These are phyloP conservation scores for Hemileia vastatrix DNA, from an alignment of 1,284 basidiomycete species.

Conservation along the genomic window DNA sequence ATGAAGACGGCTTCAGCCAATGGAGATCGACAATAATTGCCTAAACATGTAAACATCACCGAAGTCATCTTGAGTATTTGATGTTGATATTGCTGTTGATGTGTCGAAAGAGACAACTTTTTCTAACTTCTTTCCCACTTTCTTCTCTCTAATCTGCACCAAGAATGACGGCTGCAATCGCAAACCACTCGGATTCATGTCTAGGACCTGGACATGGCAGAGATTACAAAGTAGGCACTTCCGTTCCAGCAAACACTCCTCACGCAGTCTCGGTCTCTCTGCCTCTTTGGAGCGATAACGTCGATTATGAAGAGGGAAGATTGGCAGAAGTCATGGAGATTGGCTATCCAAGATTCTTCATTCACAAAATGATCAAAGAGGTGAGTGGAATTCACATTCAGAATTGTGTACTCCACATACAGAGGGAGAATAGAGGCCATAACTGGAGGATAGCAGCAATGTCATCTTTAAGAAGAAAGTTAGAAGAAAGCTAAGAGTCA, in stretches of 20 bases:
- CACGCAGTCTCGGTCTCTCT: conserved; percentile 96
- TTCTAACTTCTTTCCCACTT: too few species aligned
- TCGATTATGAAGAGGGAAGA: conserved; percentile 87
- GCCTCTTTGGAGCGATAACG: conserved; percentile 84
- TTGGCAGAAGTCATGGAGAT: conserved; percentile 73
- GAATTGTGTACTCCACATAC: neutral
- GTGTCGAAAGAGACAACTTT: too few species aligned
- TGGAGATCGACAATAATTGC: too few species aligned
- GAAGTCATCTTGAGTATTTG: too few species aligned
- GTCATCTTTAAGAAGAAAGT: too few species aligned
- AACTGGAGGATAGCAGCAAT: neutral
- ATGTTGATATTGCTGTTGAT: too few species aligned
- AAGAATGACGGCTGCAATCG: too few species aligned
- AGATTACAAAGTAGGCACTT: conserved; percentile 27
- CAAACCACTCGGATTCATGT: neutral
- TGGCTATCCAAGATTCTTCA: conserved; percentile 97
- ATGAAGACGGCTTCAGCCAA: too few species aligned
- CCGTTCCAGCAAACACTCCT: conserved; percentile 44
- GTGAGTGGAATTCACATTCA: conserved; percentile 48
- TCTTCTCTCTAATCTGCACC: neutral
- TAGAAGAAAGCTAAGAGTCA: too few species aligned
- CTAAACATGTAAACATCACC: too few species aligned
- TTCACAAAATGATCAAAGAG: conserved; percentile 77
- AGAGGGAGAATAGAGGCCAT: neutral
- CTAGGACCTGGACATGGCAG: neutral